Evolutionary conservation across 23 red algal species (phyloP).

Genomic region (Gracilaria vermiculophylla): DNA sequence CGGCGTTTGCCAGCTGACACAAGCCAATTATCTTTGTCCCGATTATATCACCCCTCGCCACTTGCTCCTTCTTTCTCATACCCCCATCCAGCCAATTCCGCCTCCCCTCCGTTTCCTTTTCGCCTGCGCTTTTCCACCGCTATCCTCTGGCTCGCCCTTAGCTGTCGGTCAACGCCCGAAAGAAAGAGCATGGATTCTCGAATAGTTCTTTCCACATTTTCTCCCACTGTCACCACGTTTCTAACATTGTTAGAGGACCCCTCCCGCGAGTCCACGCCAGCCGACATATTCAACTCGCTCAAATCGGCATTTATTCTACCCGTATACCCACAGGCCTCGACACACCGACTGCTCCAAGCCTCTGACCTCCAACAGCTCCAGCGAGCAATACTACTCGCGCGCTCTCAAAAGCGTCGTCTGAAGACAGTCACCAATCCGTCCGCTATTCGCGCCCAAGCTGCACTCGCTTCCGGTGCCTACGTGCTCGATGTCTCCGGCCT

Average conservation of each 20-base stretch:
- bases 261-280: neutral
- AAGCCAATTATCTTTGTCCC: neutral
- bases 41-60: neutral
- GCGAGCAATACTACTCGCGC: constrained; percentile 33
- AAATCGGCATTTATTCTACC: neutral
- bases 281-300: neutral
- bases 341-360: neutral
- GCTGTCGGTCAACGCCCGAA: neutral
- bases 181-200: constrained; percentile 9
- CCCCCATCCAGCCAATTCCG: neutral
- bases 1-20: neutral
- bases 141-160: neutral
- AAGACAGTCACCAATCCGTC: neutral
- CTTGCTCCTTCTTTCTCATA: neutral
- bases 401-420: constrained; percentile 29
- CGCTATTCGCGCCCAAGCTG: neutral
- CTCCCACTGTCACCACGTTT: neutral
- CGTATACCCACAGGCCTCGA: neutral
- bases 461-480: neutral
- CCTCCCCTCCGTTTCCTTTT: neutral
- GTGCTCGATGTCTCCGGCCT: constrained; percentile 1
- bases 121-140: neutral
- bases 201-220: constrained; percentile 9
- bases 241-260: constrained; percentile 1
- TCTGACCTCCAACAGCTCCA: constrained; percentile 17